Evolutionary conservation across 2,329 filamentous ascomycete species (phyloP).

Genomic region (Colletotrichum liriopes): DNA sequence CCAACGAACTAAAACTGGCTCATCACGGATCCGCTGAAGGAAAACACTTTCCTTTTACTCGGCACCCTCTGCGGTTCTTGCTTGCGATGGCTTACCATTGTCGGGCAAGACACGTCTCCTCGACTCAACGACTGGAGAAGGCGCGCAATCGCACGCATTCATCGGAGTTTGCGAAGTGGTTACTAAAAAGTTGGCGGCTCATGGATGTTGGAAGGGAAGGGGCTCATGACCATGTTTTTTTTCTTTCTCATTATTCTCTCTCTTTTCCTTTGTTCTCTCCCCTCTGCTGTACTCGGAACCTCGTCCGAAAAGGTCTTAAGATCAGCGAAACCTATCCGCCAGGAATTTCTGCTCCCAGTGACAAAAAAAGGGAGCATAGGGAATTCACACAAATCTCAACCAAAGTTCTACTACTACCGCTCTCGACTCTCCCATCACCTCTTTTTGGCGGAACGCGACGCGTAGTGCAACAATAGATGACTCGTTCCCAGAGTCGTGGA

Average conservation of each 20-base stretch:
- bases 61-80: constrained; percentile 39
- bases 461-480: constrained; percentile 36
- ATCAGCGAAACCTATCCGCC: constrained; percentile 32
- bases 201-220: constrained; percentile 43
- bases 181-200: constrained; percentile 36
- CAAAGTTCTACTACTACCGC: constrained; percentile 31
- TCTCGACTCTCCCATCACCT: background rate
- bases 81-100: constrained; percentile 13
- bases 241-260: constrained; percentile 11
- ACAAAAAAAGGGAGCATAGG: constrained; percentile 37
- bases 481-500: background rate
- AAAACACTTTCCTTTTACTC: constrained; percentile 32
- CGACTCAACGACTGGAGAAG: constrained; percentile 43
- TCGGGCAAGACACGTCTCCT: constrained; percentile 30
- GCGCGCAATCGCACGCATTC: constrained; percentile 43
- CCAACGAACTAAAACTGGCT: constrained; percentile 29
- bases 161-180: constrained; percentile 44
- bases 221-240: constrained; percentile 38
- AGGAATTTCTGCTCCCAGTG: constrained; percentile 33
- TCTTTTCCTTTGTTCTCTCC: constrained; percentile 39
- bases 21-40: constrained; percentile 32
- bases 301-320: constrained; percentile 17
- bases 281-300: constrained; percentile 34
- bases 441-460: background rate
- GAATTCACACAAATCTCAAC: constrained; percentile 37